phyloP scores from a whole-genome alignment of 495 filamentous ascomycete genomes.

The Stereocaulon alpinum region DNA sequence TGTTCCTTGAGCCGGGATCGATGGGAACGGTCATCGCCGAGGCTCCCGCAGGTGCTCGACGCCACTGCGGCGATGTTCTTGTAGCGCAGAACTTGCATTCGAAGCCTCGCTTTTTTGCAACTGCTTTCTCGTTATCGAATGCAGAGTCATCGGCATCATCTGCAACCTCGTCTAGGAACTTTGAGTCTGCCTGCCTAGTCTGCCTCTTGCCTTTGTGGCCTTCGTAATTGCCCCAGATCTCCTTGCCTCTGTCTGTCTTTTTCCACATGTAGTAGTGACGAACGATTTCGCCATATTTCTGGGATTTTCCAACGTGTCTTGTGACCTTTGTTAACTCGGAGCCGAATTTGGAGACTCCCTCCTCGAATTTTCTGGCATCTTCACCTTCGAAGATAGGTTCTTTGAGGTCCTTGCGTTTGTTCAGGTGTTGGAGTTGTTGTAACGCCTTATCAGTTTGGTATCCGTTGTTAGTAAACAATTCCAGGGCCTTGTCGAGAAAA shows the following conservation, averaged over 20 bases:
- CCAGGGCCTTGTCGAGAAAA: constrained; percentile 74
- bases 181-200: constrained; percentile 47
- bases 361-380: constrained; percentile 83
- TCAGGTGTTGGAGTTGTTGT: constrained; percentile 52
- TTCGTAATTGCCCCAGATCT: constrained; percentile 83
- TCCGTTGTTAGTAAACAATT: constrained; percentile 57
- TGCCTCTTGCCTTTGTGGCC: constrained; percentile 84
- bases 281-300: constrained; percentile 66
- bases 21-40: constrained; percentile 61
- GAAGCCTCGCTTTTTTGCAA: constrained; percentile 66
- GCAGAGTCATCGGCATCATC: constrained; percentile 93
- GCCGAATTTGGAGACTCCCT: constrained; percentile 81
- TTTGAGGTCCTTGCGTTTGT: constrained; percentile 66
- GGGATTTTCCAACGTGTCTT: constrained; percentile 68
- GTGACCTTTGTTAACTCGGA: constrained; percentile 80
- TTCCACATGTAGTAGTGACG: constrained; percentile 98
- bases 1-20: constrained; percentile 51
- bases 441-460: constrained; percentile 67
- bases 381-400: constrained; percentile 71
- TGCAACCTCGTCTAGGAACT: constrained; percentile 83
- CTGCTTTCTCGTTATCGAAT: constrained; percentile 84
- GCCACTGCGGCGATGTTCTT: constrained; percentile 77
- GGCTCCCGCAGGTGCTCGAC: constrained; percentile 67
- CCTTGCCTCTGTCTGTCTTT: constrained; percentile 73
- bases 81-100: constrained; percentile 90